Conservation (phyloP, 2,329 filamentous ascomycete genomes). For the Paecilomyces formosus region DNA sequence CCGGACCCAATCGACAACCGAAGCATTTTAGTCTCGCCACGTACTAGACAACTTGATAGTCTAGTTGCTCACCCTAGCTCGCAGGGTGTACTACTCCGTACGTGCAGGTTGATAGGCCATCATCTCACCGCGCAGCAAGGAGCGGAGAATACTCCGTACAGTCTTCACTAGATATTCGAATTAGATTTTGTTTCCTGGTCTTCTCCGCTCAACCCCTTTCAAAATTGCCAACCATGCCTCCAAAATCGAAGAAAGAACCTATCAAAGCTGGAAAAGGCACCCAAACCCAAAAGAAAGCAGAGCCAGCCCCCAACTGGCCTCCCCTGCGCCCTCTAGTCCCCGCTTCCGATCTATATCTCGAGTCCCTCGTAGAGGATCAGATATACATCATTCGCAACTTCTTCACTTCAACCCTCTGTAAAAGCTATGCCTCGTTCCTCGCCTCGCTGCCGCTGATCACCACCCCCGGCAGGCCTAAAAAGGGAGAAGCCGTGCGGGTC, state of each 20-base stretch:
- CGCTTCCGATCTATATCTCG: slow-evolving; percentile 54
- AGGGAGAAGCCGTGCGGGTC: slow-evolving; percentile 72
- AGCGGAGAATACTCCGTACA: not conserved
- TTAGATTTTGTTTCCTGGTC: not conserved
- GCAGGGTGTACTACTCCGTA: not conserved
- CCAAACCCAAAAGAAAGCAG: slow-evolving; percentile 3
- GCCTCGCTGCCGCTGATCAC: slow-evolving; percentile 63
- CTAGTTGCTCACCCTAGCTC: not conserved
- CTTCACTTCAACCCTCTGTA: slow-evolving; percentile 68
- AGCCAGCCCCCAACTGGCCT: slow-evolving; percentile 58
- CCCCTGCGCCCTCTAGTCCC: slow-evolving; percentile 62
- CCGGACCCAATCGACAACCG: not conserved
- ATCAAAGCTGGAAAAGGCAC: slow-evolving; percentile 6
- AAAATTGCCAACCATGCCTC: not conserved
- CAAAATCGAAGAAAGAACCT: slow-evolving; percentile 1
- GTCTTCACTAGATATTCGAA: not conserved
- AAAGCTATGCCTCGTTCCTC: slow-evolving; percentile 68
- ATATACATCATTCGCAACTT: slow-evolving; percentile 68
- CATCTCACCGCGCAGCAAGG: not conserved
- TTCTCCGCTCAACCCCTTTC: not conserved
- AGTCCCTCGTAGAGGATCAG: slow-evolving; percentile 54
- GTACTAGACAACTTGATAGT: not conserved
- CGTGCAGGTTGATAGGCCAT: not conserved
- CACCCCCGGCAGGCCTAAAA: slow-evolving; percentile 70
- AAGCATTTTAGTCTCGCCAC: not conserved